phyloP scores from a whole-genome alignment of 129 eudicot species.

The Oenanthe sinensis region DNA sequence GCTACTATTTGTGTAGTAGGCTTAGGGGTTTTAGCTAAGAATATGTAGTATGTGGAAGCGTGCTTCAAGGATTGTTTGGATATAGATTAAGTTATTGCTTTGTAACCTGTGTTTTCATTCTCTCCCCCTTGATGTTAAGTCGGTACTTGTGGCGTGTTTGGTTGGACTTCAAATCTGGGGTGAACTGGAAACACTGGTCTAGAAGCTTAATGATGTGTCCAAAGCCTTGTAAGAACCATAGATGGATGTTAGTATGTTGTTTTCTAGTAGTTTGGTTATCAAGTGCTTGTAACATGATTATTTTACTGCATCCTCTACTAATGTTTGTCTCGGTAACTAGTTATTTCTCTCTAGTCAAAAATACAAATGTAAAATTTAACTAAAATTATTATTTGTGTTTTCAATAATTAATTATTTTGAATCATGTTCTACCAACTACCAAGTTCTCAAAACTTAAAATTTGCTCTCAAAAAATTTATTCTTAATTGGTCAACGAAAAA shows the following conservation, averaged over 20 bases:
- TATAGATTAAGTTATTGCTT: neutral
- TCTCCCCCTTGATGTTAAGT: constrained; percentile 13
- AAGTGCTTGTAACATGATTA: too few species aligned
- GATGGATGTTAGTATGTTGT: neutral
- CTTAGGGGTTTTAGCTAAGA: neutral
- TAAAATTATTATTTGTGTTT: too few species aligned
- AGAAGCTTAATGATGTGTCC: neutral
- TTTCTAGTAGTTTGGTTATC: neutral
- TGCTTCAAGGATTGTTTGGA: neutral
- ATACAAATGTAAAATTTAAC: too few species aligned
- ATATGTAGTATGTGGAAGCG: neutral
- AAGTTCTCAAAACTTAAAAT: too few species aligned
- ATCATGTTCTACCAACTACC: too few species aligned
- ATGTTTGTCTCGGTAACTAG: too few species aligned
- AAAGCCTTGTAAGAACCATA: neutral
- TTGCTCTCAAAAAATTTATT: too few species aligned
- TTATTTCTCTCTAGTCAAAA: too few species aligned
- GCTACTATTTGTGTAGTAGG: neutral
- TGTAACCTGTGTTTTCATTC: constrained; percentile 24
- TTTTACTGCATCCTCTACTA: too few species aligned
- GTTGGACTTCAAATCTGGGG: constrained; percentile 17
- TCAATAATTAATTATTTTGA: too few species aligned
- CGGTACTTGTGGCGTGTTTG: neutral
- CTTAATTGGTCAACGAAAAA: too few species aligned
- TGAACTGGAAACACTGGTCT: constrained; percentile 32